These are phyloP conservation scores for Phanerochaete sordida DNA, from an alignment of 768 basidiomycete genomes.

Conservation along the genomic window DNA sequence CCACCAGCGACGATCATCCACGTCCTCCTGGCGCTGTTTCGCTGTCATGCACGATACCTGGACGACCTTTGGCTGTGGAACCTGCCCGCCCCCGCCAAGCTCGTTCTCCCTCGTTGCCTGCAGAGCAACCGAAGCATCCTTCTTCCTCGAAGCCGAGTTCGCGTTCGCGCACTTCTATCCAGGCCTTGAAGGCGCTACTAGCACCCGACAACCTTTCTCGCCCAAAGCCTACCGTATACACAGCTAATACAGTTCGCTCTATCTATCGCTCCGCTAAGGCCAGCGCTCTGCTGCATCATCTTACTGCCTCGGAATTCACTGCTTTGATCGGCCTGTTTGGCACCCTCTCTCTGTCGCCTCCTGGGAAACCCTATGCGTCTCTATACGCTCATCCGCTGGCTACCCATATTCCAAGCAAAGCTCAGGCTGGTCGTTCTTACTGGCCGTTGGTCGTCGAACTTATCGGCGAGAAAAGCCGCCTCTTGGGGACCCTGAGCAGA, in stretches of 20 bases:
- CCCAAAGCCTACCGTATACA: slow-evolving; percentile 16
- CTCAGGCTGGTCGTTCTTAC: slow-evolving; percentile 27
- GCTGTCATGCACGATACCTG: background rate
- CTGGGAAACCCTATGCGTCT: slow-evolving; percentile 23
- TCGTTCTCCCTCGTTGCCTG: no score
- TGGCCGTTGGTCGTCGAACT: slow-evolving; percentile 51
- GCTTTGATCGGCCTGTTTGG: slow-evolving; percentile 48
- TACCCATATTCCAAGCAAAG: slow-evolving; percentile 20
- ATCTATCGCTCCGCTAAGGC: slow-evolving; percentile 35
- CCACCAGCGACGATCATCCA: background rate
- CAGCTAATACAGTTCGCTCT: slow-evolving; percentile 32
- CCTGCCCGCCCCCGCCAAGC: no score
- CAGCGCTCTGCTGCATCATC: slow-evolving; percentile 28
- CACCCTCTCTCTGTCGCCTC: slow-evolving; percentile 37
- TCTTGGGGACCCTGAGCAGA: slow-evolving; percentile 28
- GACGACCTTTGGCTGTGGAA: no score
- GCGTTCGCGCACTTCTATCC: background rate
- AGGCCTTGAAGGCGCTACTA: slow-evolving; percentile 5
- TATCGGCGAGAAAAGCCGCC: slow-evolving; percentile 38
- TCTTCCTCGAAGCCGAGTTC: background rate
- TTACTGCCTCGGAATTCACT: slow-evolving; percentile 35
- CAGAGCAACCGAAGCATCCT: no score
- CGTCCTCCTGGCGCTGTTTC: background rate
- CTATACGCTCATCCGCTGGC: slow-evolving; percentile 27
- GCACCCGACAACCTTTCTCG: slow-evolving; percentile 2